Conservation (phyloP, 2,329 filamentous ascomycete genomes). For the Talaromyces amestolkiae region DNA sequence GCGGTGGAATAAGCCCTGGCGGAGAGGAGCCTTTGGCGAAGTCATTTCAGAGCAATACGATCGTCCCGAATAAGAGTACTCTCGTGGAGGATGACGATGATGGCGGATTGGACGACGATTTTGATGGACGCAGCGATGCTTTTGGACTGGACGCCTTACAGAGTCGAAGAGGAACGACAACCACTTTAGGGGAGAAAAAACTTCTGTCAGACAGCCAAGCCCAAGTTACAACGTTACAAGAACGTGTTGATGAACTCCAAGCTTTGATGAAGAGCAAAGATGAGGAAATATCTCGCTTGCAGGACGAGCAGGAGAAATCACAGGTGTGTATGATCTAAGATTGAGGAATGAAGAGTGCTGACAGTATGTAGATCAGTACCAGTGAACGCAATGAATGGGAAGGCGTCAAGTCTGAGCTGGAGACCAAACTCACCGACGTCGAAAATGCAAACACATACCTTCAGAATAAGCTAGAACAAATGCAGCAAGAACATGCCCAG, state of each 20-base stretch:
- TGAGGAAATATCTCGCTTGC: conserved; percentile 62
- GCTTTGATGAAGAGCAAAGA: conserved; percentile 67
- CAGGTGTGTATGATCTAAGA: conserved; percentile 34
- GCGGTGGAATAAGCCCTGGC: conserved; percentile 50
- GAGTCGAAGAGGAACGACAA: conserved; percentile 49
- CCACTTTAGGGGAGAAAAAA: conserved; percentile 62
- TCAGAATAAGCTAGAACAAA: conserved; percentile 71
- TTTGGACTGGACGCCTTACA: conserved; percentile 58
- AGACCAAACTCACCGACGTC: conserved; percentile 70
- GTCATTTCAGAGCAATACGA: conserved; percentile 91
- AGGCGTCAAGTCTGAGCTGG: conserved; percentile 63
- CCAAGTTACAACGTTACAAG: conserved; percentile 71
- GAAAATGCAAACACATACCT: conserved; percentile 76
- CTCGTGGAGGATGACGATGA: conserved; percentile 96
- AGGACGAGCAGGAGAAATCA: conserved; percentile 56
- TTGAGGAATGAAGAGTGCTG: conserved; percentile 14
- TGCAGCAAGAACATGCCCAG: conserved; percentile 66
- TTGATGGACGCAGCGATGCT: conserved; percentile 60
- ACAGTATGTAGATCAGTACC: conserved; percentile 44
- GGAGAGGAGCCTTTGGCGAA: conserved; percentile 76
- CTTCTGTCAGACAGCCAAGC: conserved; percentile 74
- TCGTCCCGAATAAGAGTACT: conserved; percentile 95
- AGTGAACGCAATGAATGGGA: conserved; percentile 69
- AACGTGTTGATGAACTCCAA: conserved; percentile 71
- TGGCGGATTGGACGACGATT: conserved; percentile 54